Evolutionary conservation across 148 eudicot genomes (phyloP).

Genomic region (Amaranthus palmeri): DNA sequence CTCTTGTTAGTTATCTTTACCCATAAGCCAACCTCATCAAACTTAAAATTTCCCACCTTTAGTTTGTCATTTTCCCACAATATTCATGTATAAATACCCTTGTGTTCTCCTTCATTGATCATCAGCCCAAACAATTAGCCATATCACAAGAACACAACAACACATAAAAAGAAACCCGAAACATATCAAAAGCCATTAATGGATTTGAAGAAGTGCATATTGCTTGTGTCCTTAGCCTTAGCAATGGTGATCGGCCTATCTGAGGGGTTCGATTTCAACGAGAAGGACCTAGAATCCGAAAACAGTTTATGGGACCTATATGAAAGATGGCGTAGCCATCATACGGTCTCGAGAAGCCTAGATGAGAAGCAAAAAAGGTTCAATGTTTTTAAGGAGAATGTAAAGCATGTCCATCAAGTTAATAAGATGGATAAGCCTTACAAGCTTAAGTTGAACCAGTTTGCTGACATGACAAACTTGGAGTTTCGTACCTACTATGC

Average conservation of each 20-base stretch:
- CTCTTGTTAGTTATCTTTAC: too few relatives aligned
- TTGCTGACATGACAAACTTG: conserved; percentile 27
- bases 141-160: neutral
- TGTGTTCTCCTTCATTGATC: too few relatives aligned
- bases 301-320: conserved; percentile 25
- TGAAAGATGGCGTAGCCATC: conserved; percentile 32
- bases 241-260: conserved; percentile 19
- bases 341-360: conserved; percentile 26
- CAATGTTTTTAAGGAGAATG: conserved; percentile 39
- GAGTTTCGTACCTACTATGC: conserved; percentile 29
- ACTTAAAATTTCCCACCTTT: too few relatives aligned
- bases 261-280: conserved; percentile 22
- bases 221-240: conserved; percentile 9
- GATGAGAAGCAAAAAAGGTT: conserved; percentile 29
- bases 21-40: too few relatives aligned
- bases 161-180: neutral
- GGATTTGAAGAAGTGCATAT: conserved; percentile 6
- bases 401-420: conserved; percentile 16
- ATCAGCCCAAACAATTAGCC: too few relatives aligned
- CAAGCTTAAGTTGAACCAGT: conserved; percentile 33
- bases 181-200: neutral
- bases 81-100: too few relatives aligned
- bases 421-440: conserved; percentile 38
- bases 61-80: too few relatives aligned
- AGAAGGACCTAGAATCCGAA: conserved; percentile 27